phyloP scores from a whole-genome alignment of 2,329 filamentous ascomycete species.

The Diaporthe batatas region DNA sequence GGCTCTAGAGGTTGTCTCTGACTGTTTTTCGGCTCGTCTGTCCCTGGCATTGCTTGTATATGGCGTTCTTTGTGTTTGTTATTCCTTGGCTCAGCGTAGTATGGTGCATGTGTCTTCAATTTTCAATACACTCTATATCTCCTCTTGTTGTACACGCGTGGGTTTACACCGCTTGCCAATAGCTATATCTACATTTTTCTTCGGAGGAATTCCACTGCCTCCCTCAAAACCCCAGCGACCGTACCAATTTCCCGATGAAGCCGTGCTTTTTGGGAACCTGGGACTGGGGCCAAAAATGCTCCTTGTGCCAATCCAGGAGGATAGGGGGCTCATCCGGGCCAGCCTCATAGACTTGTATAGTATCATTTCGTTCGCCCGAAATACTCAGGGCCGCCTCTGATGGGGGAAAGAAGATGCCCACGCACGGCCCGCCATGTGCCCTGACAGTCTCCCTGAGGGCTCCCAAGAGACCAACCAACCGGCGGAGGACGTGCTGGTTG shows the following conservation, averaged over 20 bases:
- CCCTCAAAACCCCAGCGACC: background rate
- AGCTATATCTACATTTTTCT: too few species aligned
- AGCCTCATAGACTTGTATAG: too few species aligned
- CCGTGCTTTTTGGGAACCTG: background rate
- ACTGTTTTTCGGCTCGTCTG: background rate
- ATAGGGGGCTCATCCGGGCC: background rate
- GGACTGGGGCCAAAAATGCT: background rate
- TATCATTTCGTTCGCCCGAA: too few species aligned
- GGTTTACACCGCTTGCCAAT: background rate
- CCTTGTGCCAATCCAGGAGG: background rate
- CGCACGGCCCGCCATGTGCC: background rate
- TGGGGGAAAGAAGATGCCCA: background rate
- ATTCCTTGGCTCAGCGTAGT: background rate
- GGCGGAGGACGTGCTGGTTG: background rate
- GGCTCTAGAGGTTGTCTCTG: background rate
- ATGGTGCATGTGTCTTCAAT: background rate
- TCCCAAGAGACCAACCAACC: background rate
- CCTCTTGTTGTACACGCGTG: background rate
- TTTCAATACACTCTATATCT: slow-evolving; percentile 3
- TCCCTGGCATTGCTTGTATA: background rate
- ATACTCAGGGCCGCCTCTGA: too few species aligned
- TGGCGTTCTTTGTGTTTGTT: background rate
- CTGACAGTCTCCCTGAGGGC: background rate
- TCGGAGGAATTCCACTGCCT: too few species aligned
- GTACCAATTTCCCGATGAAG: background rate